Conservation (phyloP, 805 yeast genomes). For the Kazachstania viticola region DNA sequence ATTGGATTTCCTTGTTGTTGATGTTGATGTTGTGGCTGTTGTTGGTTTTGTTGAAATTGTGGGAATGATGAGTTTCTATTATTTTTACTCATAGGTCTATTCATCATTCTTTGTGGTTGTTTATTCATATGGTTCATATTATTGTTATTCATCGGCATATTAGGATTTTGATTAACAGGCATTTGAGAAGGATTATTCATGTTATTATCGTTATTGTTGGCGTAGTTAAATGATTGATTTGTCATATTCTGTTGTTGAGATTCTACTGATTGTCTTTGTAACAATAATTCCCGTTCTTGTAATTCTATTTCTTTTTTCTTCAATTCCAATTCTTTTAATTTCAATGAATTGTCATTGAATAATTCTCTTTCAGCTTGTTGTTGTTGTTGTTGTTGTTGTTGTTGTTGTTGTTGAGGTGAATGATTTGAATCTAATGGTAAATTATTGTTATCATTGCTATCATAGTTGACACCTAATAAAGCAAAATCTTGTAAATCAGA, state of each 20-base stretch:
- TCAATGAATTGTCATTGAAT: conserved; percentile 10
- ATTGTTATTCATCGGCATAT: background rate
- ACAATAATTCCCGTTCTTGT: conserved; percentile 26
- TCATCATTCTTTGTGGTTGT: conserved; percentile 4
- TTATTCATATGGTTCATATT: background rate
- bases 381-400: conserved; percentile 2
- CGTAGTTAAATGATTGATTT: too few relatives aligned
- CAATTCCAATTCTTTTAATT: conserved; percentile 24
- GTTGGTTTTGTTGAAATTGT: conserved; percentile 1
- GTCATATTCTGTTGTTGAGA: conserved; percentile 13
- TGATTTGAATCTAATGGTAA: too few relatives aligned
- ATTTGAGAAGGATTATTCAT: too few relatives aligned
- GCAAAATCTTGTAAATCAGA: conserved; percentile 26
- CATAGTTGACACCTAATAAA: conserved; percentile 20
- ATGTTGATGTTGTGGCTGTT: conserved; percentile 4
- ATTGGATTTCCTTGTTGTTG: background rate
- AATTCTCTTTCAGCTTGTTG: conserved; percentile 1
- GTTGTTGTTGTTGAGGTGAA: conserved; percentile 10
- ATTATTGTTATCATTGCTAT: too few relatives aligned
- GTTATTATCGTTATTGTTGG: too few relatives aligned
- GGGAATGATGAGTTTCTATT: conserved; percentile 5
- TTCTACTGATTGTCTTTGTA: conserved; percentile 19
- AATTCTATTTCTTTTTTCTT: conserved; percentile 25
- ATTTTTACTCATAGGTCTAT: conserved; percentile 1
- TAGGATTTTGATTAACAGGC: background rate